Percentiles rank a stretch among this genome's conserved stretches.
These are phyloP conservation scores for Talaromyces funiculosus DNA, from an alignment of 2,329 filamentous ascomycete species.

Conservation along the genomic window DNA sequence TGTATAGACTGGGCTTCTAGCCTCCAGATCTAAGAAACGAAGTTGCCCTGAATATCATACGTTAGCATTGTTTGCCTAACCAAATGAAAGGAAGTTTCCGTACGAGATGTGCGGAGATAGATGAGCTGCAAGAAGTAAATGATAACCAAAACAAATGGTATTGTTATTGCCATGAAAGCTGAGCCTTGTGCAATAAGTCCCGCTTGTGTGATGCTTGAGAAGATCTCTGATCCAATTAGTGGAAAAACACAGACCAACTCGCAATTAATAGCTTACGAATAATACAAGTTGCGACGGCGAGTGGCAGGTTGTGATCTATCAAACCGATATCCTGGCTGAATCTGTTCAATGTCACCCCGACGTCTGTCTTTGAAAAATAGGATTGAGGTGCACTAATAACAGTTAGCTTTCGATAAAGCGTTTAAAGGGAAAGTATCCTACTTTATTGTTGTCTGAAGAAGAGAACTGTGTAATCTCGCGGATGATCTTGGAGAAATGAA, in stretches of 20 bases:
- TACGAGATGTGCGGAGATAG: conserved; percentile 54
- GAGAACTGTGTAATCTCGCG: conserved; percentile 42
- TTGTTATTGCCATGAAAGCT: conserved; percentile 44
- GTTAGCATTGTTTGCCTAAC: background rate
- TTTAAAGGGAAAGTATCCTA: background rate
- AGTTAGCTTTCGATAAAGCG: background rate
- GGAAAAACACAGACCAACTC: background rate
- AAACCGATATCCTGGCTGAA: conserved; percentile 42
- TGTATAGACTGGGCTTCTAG: conserved; percentile 54
- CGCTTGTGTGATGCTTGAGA: background rate
- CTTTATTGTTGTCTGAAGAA: conserved; percentile 26
- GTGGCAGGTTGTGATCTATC: conserved; percentile 27
- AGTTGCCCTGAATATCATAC: conserved; percentile 37
- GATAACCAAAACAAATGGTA: conserved; percentile 44
- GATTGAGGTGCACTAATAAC: conserved; percentile 30
- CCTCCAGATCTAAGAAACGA: conserved; percentile 56
- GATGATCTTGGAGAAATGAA: conserved; percentile 49
- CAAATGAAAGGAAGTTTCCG: background rate
- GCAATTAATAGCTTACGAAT: conserved; percentile 22
- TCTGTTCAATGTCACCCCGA: conserved; percentile 31
- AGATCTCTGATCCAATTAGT: background rate
- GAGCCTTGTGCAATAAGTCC: conserved; percentile 24
- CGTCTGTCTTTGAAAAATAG: conserved; percentile 38
- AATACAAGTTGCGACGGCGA: conserved; percentile 25
- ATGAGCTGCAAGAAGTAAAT: conserved; percentile 51